Base-by-base conservation (phyloP, 768 basidiomycete species). In the Rhizopogon sp. region DNA sequence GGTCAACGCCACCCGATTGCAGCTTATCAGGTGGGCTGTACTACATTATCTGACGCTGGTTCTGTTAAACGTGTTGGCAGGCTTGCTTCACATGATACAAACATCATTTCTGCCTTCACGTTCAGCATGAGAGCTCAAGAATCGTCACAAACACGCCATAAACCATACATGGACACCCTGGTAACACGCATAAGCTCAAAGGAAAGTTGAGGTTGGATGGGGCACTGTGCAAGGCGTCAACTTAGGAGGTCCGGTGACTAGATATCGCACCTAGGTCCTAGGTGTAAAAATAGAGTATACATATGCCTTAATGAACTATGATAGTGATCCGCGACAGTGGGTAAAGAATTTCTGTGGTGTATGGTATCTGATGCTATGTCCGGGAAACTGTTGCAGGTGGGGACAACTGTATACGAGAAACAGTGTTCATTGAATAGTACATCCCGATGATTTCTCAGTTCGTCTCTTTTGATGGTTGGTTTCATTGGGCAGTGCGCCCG, bases 381-480 rank as follows among this genome's bases (percentile, higher is more conserved):
- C 20, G 14, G n/a, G 22, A 29, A 37, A 50, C 16, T 13, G 51
- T 14, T 22, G 47, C 14, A 49, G 33, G 47, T 14, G 22, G 37
- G 7, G 35, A 16, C 20, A 11, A 11, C 28, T 11, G 6, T 25
- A 45, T 50, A 47, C 6, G 53, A 53, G 25, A 47, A 14, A 40
- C 3, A 20, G 33, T 8, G 28, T 28, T 59, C 54, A 72, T 53
- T 70, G 69, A 29, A 72, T 45, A 25, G 60, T 58, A 22, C 69
- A 70, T 16, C 31, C 66, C 10, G 53, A 56, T 9, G 60, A 53
- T 50, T 62, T 71, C 22, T 68, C 68, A 47, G 56, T 56, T 53
- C 66, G 65, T 60, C 61, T 70, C 63, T 64, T 72, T 55, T 57
- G 57, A 50, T 59, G 62, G 8, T 64, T 63, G 13, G 59, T 17